Conservation (phyloP, 2,329 filamentous ascomycete genomes). For the Phaeosphaeria sp. region DNA sequence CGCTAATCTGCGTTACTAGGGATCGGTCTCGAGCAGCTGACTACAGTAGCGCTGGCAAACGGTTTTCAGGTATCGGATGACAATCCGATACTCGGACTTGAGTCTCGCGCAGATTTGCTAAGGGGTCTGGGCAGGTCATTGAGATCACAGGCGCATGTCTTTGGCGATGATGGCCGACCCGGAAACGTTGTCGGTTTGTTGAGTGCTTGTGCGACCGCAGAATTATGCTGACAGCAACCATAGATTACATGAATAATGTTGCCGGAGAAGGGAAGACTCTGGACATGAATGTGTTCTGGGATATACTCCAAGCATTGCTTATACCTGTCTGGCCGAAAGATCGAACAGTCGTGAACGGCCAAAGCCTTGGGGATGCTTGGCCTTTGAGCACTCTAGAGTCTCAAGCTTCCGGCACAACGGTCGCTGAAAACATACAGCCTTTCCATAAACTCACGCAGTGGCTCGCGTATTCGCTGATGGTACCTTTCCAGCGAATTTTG, state of each 20-base stretch:
- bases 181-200: slow-evolving; percentile 86
- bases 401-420: slow-evolving; percentile 57
- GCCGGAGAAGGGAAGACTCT: slow-evolving; percentile 23
- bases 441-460: slow-evolving; percentile 93
- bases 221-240: not conserved
- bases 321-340: slow-evolving; percentile 86
- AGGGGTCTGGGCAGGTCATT: slow-evolving; percentile 77
- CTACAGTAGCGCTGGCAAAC: slow-evolving; percentile 72
- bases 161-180: slow-evolving; percentile 80
- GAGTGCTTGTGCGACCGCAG: not conserved
- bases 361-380: slow-evolving; percentile 91
- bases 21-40: slow-evolving; percentile 74
- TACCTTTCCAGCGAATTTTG: slow-evolving; percentile 76
- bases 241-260: slow-evolving; percentile 23
- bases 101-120: slow-evolving; percentile 81
- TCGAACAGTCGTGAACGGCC: slow-evolving; percentile 81
- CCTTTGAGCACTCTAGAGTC: slow-evolving; percentile 79
- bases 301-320: slow-evolving; percentile 83
- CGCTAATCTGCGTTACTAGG: slow-evolving; percentile 15
- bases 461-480: slow-evolving; percentile 93
- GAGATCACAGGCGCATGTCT: slow-evolving; percentile 74
- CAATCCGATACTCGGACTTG: slow-evolving; percentile 78
- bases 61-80: slow-evolving; percentile 81
- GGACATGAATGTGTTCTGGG: slow-evolving; percentile 89
- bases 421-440: slow-evolving; percentile 71